These are phyloP conservation scores for Naganishia liquefaciens DNA, from an alignment of 1,284 basidiomycete species.

Conservation along the genomic window DNA sequence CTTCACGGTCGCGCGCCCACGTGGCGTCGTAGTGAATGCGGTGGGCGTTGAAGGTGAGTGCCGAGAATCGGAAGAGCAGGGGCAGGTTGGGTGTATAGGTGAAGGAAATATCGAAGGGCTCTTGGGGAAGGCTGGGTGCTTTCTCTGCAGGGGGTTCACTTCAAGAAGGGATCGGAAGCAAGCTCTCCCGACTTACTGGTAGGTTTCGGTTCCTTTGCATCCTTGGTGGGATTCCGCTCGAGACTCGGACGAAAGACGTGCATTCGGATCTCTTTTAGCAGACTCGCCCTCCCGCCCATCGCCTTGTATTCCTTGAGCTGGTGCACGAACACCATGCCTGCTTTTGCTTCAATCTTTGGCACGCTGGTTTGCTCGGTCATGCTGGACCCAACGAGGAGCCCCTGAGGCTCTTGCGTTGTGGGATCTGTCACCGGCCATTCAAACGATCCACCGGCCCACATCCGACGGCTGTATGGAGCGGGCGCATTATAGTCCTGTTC, in stretches of 20 bases:
- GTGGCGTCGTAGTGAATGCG: conserved; percentile 54
- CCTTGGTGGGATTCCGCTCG: neutral
- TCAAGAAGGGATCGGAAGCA: neutral
- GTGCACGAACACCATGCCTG: conserved; percentile 75
- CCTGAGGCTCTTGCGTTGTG: conserved; percentile 32
- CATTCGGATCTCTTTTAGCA: conserved; percentile 65
- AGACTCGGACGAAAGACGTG: conserved; percentile 67
- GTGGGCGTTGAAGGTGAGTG: conserved; percentile 64
- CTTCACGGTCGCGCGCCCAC: conserved; percentile 67
- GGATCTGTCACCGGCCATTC: conserved; percentile 59
- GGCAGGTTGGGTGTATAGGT: conserved; percentile 67
- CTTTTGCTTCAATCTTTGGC: conserved; percentile 64
- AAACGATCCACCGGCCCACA: conserved; percentile 80
- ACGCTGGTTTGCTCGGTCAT: conserved; percentile 61
- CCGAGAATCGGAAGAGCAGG: conserved; percentile 79
- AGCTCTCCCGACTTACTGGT: neutral
- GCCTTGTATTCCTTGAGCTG: conserved; percentile 56
- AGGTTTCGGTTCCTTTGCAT: neutral
- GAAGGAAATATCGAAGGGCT: conserved; percentile 63
- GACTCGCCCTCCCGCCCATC: conserved; percentile 59
- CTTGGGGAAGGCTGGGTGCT: neutral
- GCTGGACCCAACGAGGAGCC: conserved; percentile 59
- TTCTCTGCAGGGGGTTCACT: neutral
- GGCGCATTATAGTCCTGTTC: conserved; percentile 61
- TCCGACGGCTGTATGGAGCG: conserved; percentile 69